Base-by-base conservation (phyloP, 306 rosid genomes). In the Cicer pinnatifidum region DNA sequence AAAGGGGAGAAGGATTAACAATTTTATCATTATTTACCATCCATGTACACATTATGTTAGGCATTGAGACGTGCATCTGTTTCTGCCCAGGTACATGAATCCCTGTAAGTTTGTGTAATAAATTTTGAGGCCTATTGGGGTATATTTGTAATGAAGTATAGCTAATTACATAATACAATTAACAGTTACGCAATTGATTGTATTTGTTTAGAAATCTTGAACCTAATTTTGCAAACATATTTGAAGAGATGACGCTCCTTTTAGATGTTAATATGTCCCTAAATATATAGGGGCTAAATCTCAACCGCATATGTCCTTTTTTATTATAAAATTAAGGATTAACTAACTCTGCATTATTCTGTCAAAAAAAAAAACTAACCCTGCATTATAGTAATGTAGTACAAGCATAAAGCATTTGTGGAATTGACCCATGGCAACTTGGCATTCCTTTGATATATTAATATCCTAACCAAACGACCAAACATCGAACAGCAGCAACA, bases 41-140 rank as follows among this genome's bases (percentile, higher is more conserved):
- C 72, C 50, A 4, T 68, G 45, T 19, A 41, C 46, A 51, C 52
- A 11, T 68, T 33, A 48, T 50, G n/a, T 37, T 70, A 9, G 66
- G 38, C 38, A 7, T 11, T 23, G 16, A 44, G 73, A 64, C 67
- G 56, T 66, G 47, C 19, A 35, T 61, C 5, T 75, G 57, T 75
- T 51, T 16, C 72, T 74, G 12, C 62, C 20, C 1, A 51, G 61
- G 44, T 69, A 37, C 50, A 73, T 52, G 11, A 51, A 35, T 51
- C 60, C 69, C 2, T 68, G 28, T 35, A 73, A 59, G 74, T 61
- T 35, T 72, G 54, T 61, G 6, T 51, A 81, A 69, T 69, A 75
- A 81, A 52, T 52, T 46, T n/a, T 62, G 23, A 39, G 54, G 60
- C 38, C 47, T 66, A 43, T 66, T 45, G 13, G n/a, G 9, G 11